These are phyloP conservation scores for Pachysandra terminalis DNA, from an alignment of 164 flowering plant species.

Conservation along the genomic window DNA sequence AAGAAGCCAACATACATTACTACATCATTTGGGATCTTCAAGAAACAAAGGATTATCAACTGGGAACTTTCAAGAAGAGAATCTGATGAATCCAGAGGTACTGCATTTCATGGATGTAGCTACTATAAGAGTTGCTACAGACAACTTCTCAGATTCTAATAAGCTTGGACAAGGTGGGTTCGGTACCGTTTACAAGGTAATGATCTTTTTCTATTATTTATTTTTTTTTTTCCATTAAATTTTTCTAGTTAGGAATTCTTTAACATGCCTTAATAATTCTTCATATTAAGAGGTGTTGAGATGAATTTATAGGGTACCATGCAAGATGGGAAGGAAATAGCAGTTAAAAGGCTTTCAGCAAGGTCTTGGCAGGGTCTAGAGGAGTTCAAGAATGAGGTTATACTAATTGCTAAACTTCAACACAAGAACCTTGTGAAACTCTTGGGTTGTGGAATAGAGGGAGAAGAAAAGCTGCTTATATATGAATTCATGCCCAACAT, in stretches of 20 bases:
- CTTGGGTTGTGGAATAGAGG: slow-evolving; percentile 20
- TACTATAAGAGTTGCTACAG: slow-evolving; percentile 18
- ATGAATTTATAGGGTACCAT: slow-evolving; percentile 13
- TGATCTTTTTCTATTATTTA: neutral
- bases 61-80: neutral
- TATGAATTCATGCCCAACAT: slow-evolving; percentile 29
- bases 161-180: slow-evolving; percentile 39
- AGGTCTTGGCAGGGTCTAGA: slow-evolving; percentile 24
- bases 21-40: neutral
- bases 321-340: slow-evolving; percentile 20
- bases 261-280: neutral
- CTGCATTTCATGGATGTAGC: slow-evolving; percentile 20
- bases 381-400: slow-evolving; percentile 29
- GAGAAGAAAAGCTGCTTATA: slow-evolving; percentile 23
- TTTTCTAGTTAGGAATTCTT: too few species aligned
- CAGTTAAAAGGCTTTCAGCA: slow-evolving; percentile 26
- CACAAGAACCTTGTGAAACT: slow-evolving; percentile 28
- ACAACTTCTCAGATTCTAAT: slow-evolving; percentile 24
- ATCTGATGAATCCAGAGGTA: slow-evolving; percentile 6
- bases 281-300: neutral
- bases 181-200: slow-evolving; percentile 30
- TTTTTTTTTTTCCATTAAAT: neutral
- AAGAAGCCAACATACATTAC: neutral
- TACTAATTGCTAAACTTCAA: slow-evolving; percentile 27
- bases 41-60: too few species aligned